These are phyloP conservation scores for Magnolia sinica DNA, from an alignment of 164 flowering plant genomes.

Conservation along the genomic window DNA sequence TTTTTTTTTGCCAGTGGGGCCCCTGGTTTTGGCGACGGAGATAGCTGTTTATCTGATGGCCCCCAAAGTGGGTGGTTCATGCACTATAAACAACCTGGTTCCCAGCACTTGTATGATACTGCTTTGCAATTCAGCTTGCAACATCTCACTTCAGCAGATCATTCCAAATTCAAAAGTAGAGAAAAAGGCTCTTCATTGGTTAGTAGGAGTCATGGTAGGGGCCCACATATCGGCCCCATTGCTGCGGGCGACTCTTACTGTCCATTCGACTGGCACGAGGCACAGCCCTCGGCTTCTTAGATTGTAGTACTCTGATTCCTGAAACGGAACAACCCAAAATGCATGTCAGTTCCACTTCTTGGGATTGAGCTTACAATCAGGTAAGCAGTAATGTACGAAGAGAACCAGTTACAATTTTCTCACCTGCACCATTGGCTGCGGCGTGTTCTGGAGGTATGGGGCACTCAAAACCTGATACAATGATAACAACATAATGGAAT, in stretches of 20 bases:
- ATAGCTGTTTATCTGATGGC: not conserved
- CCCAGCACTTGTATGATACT: not conserved
- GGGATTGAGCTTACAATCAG: not conserved
- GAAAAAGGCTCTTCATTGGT: not conserved
- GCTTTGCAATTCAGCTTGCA: not conserved
- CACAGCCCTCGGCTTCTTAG: conserved; percentile 76
- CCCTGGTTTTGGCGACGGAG: too few species aligned
- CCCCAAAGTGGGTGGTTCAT: not conserved
- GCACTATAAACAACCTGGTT: not conserved
- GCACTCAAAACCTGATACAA: conserved; percentile 74
- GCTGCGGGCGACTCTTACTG: conserved; percentile 59
- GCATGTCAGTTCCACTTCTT: not conserved
- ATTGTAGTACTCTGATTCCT: conserved; percentile 52
- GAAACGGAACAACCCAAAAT: not conserved
- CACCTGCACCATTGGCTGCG: conserved; percentile 49
- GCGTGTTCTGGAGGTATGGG: conserved; percentile 61
- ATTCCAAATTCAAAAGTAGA: not conserved
- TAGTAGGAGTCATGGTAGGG: conserved; percentile 57
- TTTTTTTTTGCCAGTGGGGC: not conserved
- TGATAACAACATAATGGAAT: not conserved
- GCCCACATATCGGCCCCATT: conserved; percentile 99
- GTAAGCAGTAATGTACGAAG: not conserved
- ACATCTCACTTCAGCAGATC: not conserved
- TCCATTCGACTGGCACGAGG: conserved; percentile 67
- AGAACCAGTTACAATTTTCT: not conserved